Percentiles rank a stretch among this genome's conserved stretches.
phyloP scores from a whole-genome alignment of 2,329 filamentous ascomycete genomes.

The Microdochium trichocladiopsis region DNA sequence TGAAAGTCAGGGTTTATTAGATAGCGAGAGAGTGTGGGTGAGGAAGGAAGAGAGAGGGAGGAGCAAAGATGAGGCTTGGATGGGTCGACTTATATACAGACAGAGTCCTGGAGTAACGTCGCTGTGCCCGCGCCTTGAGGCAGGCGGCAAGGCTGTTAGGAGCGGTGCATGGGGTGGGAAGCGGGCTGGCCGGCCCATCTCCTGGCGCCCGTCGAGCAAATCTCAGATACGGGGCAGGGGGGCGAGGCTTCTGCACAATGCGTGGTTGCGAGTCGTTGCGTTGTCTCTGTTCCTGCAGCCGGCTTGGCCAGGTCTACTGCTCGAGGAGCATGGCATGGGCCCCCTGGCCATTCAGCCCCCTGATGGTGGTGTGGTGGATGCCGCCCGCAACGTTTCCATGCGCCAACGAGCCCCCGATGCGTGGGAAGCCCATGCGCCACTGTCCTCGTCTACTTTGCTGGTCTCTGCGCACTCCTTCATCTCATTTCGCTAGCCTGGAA shows the following conservation, averaged over 20 bases:
- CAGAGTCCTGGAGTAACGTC: conserved; percentile 11
- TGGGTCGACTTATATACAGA: conserved; percentile 39
- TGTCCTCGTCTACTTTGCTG: neutral
- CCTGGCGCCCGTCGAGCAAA: neutral
- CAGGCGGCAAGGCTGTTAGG: conserved; percentile 11
- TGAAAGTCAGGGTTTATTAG: conserved; percentile 42
- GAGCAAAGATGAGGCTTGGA: conserved; percentile 28
- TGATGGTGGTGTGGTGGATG: neutral
- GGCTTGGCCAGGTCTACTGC: neutral
- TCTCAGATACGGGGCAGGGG: neutral
- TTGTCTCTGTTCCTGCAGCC: neutral
- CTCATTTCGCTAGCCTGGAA: neutral
- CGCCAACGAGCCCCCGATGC: neutral
- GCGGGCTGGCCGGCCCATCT: neutral
- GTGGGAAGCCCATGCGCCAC: neutral
- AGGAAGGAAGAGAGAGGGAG: conserved; percentile 27
- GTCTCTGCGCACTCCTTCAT: neutral
- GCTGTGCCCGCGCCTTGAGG: conserved; percentile 6
- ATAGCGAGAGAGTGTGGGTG: conserved; percentile 43
- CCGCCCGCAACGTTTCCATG: neutral
- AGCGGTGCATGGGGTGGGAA: conserved; percentile 7
- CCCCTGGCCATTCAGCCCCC: neutral
- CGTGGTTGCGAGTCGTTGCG: neutral
- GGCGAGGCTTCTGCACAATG: neutral
- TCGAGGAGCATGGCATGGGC: neutral